Percentiles rank a stretch among this genome's conserved stretches.
These are phyloP conservation scores for Ganoderma lingzhi DNA, from an alignment of 1,284 basidiomycete genomes.

Conservation along the genomic window DNA sequence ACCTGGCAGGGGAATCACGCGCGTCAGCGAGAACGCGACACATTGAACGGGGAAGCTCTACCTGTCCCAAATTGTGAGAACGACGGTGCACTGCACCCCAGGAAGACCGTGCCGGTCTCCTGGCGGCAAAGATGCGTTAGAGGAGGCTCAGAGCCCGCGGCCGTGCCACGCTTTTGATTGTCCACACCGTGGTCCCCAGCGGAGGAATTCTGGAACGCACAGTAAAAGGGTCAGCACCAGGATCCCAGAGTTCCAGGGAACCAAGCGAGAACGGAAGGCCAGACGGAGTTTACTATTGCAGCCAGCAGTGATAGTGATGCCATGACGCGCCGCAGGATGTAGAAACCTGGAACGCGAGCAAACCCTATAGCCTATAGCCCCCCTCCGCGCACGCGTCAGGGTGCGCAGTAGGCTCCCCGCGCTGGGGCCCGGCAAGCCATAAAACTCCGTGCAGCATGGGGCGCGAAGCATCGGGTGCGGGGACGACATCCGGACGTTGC, in stretches of 20 bases:
- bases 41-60: not conserved
- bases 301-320: not conserved
- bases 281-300: not conserved
- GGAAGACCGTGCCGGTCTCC: slow-evolving; percentile 22
- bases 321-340: not conserved
- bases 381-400: not conserved
- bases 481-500: slow-evolving; percentile 26
- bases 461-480: slow-evolving; percentile 28
- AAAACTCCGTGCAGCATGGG: slow-evolving; percentile 21
- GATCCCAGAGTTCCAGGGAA: too few species aligned
- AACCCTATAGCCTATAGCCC: slow-evolving; percentile 9
- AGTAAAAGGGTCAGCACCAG: not conserved
- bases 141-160: not conserved
- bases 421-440: slow-evolving; percentile 27
- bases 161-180: slow-evolving; percentile 2
- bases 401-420: slow-evolving; percentile 26
- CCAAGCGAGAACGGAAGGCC: not conserved
- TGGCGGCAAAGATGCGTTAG: not conserved
- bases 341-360: not conserved
- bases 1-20: slow-evolving; percentile 19
- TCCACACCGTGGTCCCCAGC: not conserved
- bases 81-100: slow-evolving; percentile 10
- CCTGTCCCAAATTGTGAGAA: slow-evolving; percentile 4
- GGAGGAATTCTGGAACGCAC: not conserved
- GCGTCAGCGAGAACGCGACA: slow-evolving; percentile 17